Evolutionary conservation across 352 stramenopile genomes (phyloP).

Genomic region (Phytophthora sp.): DNA sequence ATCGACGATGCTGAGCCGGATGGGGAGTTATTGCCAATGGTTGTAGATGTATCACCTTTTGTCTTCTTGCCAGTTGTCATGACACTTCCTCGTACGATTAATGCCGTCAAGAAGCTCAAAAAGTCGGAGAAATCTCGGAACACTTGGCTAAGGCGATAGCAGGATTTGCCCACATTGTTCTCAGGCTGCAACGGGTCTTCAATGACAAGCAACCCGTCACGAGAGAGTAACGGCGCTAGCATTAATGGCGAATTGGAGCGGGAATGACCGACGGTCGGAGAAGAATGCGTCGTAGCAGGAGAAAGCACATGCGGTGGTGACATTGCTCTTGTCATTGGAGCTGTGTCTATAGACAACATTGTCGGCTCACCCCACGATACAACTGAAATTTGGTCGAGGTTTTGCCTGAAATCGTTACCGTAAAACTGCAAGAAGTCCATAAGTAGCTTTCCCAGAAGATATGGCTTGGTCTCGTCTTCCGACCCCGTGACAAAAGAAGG

Average conservation of each 20-base stretch:
- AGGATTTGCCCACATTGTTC: constrained; percentile 88
- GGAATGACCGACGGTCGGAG: constrained; percentile 18
- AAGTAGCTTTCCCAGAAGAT: constrained; percentile 76
- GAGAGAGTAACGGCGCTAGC: constrained; percentile 28
- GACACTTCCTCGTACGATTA: constrained; percentile 83
- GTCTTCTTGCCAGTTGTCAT: constrained; percentile 66
- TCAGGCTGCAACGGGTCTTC: constrained; percentile 68
- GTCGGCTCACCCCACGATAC: constrained; percentile 36
- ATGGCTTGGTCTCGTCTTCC: constrained; percentile 48
- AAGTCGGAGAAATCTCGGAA: constrained; percentile 86
- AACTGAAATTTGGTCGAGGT: constrained; percentile 68
- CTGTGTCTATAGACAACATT: constrained; percentile 20
- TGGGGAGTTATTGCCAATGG: constrained; percentile 3
- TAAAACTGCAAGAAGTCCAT: constrained; percentile 90
- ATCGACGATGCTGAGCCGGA: constrained; percentile 10
- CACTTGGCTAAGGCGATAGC: constrained; percentile 86
- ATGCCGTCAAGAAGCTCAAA: constrained; percentile 76
- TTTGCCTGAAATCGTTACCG: constrained; percentile 80
- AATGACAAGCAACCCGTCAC: constrained; percentile 65
- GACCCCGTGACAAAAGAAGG: constrained; percentile 45
- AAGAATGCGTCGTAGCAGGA: constrained; percentile 22
- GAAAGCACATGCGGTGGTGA: constrained; percentile 27
- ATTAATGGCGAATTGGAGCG: constrained; percentile 31
- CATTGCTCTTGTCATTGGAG: constrained; percentile 16
- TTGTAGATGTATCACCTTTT: constrained; percentile 12